Conservation (phyloP, 2,329 filamentous ascomycete genomes). For the Decorospora gaudefroyi region DNA sequence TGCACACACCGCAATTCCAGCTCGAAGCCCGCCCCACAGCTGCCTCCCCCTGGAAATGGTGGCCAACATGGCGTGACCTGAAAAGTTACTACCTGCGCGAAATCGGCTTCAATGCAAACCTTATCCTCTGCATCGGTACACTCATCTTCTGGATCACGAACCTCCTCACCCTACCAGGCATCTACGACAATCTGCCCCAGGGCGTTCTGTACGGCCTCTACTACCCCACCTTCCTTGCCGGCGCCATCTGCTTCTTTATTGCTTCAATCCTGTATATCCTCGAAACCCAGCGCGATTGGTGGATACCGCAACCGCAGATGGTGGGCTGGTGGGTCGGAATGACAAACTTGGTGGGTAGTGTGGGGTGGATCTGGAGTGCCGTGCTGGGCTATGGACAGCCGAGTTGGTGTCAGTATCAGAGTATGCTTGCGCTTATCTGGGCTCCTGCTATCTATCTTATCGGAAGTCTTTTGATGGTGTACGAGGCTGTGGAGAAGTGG, state of each 20-base stretch:
- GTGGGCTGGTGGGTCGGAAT: not conserved
- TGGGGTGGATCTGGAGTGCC: constrained; percentile 3
- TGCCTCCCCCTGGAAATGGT: not conserved
- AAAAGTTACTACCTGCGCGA: not conserved
- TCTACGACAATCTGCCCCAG: not conserved
- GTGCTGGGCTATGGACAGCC: not conserved
- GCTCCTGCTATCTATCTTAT: not conserved
- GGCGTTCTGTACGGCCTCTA: not conserved
- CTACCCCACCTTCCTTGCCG: not conserved
- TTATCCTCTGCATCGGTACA: not conserved
- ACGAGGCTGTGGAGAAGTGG: constrained; percentile 2
- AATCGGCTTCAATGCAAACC: not conserved
- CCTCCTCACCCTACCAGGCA: not conserved
- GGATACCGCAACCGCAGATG: not conserved
- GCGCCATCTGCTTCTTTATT: not conserved
- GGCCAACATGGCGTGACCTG: constrained; percentile 2
- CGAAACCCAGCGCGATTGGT: not conserved
- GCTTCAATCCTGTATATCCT: not conserved
- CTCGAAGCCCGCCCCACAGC: not conserved
- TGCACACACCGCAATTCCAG: not conserved
- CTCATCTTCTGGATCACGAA: not conserved
- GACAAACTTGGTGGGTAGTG: constrained; percentile 1
- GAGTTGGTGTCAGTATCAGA: constrained; percentile 1
- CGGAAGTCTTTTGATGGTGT: constrained; percentile 1
- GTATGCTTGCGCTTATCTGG: not conserved